Percentiles rank a stretch among this genome's conserved stretches.
phyloP scores from a whole-genome alignment of 1,284 basidiomycete genomes.

The Leccinum huronense region DNA sequence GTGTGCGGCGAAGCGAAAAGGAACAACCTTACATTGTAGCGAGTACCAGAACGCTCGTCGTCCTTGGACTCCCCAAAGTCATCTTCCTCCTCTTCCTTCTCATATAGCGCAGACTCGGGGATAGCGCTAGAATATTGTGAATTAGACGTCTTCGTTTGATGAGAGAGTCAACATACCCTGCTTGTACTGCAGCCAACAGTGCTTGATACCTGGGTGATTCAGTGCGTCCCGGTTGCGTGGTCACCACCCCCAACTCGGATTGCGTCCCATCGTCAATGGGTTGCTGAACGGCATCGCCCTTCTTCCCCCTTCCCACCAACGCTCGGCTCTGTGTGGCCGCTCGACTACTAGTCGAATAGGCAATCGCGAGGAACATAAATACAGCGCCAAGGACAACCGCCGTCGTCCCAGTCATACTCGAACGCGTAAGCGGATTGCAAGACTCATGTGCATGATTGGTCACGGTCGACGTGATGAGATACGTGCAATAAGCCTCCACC shows the following conservation, averaged over 20 bases:
- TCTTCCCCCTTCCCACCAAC: constrained; percentile 75
- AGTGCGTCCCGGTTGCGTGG: constrained; percentile 82
- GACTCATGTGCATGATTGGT: constrained; percentile 83
- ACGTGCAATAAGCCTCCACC: constrained; percentile 98
- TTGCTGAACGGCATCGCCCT: constrained; percentile 61
- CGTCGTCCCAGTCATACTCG: constrained; percentile 76
- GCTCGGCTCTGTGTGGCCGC: constrained; percentile 95
- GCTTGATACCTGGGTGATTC: constrained; percentile 94
- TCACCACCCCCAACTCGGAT: constrained; percentile 73
- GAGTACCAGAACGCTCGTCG: constrained; percentile 71
- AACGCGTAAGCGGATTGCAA: constrained; percentile 86
- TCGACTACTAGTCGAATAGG: constrained; percentile 87
- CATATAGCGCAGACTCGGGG: constrained; percentile 88
- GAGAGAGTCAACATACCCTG: constrained; percentile 55
- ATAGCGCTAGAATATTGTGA: constrained; percentile 61
- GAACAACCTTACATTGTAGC: constrained; percentile 48
- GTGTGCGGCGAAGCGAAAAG: not conserved
- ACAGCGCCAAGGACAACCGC: constrained; percentile 89
- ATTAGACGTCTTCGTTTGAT: not conserved
- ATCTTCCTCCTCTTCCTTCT: constrained; percentile 76
- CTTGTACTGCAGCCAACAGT: constrained; percentile 91
- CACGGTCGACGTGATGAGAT: constrained; percentile 92
- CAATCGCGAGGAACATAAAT: constrained; percentile 98
- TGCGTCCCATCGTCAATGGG: constrained; percentile 53
- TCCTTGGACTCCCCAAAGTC: constrained; percentile 72